phyloP scores from a whole-genome alignment of 1,139 yeast genomes.

The Saccharomycopsis phalli region DNA sequence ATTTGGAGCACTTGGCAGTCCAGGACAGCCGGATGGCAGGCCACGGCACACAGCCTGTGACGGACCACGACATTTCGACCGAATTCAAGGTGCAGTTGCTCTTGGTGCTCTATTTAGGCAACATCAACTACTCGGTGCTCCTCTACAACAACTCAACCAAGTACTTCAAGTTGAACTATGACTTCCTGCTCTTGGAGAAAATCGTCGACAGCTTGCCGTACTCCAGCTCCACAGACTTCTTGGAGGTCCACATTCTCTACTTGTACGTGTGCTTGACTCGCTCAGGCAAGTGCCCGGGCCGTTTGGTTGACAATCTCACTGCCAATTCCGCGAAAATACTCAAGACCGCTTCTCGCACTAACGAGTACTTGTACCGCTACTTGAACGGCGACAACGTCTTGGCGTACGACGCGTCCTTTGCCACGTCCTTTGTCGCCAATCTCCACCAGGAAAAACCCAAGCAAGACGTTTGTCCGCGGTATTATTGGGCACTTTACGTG shows the following conservation, averaged over 20 bases:
- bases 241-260: slow-evolving; percentile 2
- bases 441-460: neutral
- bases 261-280: neutral
- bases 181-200: slow-evolving; percentile 7
- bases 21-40: slow-evolving; percentile 7
- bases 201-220: slow-evolving; percentile 3
- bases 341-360: neutral
- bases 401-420: neutral
- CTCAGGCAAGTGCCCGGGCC: neutral
- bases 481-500: slow-evolving; percentile 17
- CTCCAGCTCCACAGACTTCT: neutral
- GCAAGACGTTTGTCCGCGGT: too few relatives aligned
- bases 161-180: slow-evolving; percentile 17
- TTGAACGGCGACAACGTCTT: neutral
- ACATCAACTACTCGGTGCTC: slow-evolving; percentile 17
- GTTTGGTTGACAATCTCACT: neutral
- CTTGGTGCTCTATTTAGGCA: slow-evolving; percentile 16
- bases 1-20: slow-evolving; percentile 6
- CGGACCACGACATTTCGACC: slow-evolving; percentile 11
- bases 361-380: neutral
- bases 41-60: neutral
- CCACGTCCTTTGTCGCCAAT: too few relatives aligned
- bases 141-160: slow-evolving; percentile 1
- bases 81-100: slow-evolving; percentile 17
- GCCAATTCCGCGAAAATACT: neutral